A percentile compares a stretch with the other conserved stretches of the same genome.
Evolutionary conservation across 331 rosid species (phyloP).

Genomic region (Spiraea crenata): DNA sequence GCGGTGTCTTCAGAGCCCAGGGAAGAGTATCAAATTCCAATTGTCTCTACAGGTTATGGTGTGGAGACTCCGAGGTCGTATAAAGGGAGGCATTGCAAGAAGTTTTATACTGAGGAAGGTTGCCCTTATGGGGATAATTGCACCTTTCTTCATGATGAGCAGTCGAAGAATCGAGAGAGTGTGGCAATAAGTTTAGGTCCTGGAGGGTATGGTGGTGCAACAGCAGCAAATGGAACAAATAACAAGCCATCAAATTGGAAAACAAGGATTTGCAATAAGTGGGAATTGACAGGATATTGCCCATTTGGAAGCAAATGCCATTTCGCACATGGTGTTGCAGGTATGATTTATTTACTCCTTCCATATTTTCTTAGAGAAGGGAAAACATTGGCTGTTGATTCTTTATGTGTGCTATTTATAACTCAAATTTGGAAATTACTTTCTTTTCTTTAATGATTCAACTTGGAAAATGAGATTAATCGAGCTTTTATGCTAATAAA

Average conservation of each 20-base stretch:
- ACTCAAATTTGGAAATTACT: neutral
- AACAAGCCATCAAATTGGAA: slow-evolving; percentile 96
- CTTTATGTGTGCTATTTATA: neutral
- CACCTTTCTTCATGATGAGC: slow-evolving; percentile 95
- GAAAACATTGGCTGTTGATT: neutral
- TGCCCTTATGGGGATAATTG: slow-evolving; percentile 96
- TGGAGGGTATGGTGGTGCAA: slow-evolving; percentile 80
- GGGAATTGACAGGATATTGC: slow-evolving; percentile 99
- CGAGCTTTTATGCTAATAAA: neutral
- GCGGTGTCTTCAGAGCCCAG: slow-evolving; percentile 52
- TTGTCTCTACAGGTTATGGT: slow-evolving; percentile 52
- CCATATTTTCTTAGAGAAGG: neutral
- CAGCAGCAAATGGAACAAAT: slow-evolving; percentile 47
- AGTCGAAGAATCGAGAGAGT: slow-evolving; percentile 89
- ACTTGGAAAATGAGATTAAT: slow-evolving; percentile 11
- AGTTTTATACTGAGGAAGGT: slow-evolving; percentile 94
- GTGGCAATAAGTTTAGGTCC: slow-evolving; percentile 97
- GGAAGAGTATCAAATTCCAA: slow-evolving; percentile 95
- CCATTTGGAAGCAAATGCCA: slow-evolving; percentile 97
- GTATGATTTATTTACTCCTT: slow-evolving; percentile 35
- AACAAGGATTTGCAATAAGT: slow-evolving; percentile 95
- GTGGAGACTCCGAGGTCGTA: slow-evolving; percentile 78
- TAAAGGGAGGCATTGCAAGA: slow-evolving; percentile 95
- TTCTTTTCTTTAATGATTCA: neutral
- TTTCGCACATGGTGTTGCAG: slow-evolving; percentile 97